Evolutionary conservation across 1,139 yeast species (phyloP), one percentile per base, ranked within the genome.

Genomic region (Hyphopichia buzzinii): DNA sequence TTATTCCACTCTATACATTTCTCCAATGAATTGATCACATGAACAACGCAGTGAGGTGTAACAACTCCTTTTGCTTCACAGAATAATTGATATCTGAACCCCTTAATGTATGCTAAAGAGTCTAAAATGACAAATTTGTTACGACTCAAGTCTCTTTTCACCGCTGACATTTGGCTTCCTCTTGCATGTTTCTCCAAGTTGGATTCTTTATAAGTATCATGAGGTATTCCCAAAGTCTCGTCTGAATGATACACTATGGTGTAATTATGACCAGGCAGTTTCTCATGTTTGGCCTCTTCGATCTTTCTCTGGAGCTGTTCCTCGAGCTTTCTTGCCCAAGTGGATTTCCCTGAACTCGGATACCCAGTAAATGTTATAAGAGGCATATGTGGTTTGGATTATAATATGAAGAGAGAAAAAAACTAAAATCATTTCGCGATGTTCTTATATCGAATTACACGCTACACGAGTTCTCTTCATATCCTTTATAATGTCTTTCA

Each of bases 31-130:
- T 84, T 79, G 45, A 88, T 76, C 1, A 86, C 82, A 44, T 90
- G 92, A 1, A 90, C 65, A 30, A 90, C 85, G 54, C 95, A 85
- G 46, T 87, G 85, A 2, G 94, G 84, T 1, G 97, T 89, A 13
- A 79, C 74, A 21, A 81, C 68, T 1, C 90, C 85, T 53, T 90
- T 90, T 27, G 96, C 92, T 56, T 92, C 98, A 59, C 97, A 89
- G 58, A 80, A 89, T 38, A 92, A 68, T 59, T 92, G 99, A 59
- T 94, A 92, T 41, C 98, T 70, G 55, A 89, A 89, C 0, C 99
- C 99, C 55, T 92, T 94, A 53, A 94, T 94, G 55, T 94, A 94
- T 17, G 89, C 83, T 54, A 89, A 67, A 2, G 94, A 77, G 59
- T 92, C 98, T 39, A 92, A 70, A 15, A 92, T 79, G 2, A 92